phyloP scores from a whole-genome alignment of 1,139 yeast species.

The Pichia sp. region DNA sequence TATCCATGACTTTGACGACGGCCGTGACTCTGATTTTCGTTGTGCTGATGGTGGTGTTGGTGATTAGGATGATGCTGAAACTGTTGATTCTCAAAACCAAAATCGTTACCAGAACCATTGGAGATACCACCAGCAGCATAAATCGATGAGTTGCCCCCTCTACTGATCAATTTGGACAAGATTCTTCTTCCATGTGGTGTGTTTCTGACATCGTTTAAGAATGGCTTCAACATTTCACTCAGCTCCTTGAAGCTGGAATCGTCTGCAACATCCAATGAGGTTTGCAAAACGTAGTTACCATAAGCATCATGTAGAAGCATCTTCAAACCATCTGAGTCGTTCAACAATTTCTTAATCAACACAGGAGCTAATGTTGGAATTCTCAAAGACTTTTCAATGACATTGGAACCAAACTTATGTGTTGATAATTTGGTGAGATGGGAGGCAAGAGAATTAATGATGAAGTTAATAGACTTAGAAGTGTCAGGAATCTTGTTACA shows the following conservation, averaged over 20 bases:
- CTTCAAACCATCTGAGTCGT: conserved; percentile 37
- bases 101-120: background rate
- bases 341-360: conserved; percentile 38
- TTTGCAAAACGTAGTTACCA: conserved; percentile 87
- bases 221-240: conserved; percentile 53
- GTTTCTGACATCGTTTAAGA: conserved; percentile 60
- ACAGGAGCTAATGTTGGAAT: conserved; percentile 40
- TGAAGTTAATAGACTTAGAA: conserved; percentile 23
- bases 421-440: conserved; percentile 61
- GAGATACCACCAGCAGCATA: background rate
- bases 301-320: conserved; percentile 45
- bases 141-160: conserved; percentile 23
- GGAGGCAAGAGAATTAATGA: conserved; percentile 26
- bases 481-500: conserved; percentile 38
- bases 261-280: conserved; percentile 68
- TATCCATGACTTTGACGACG: conserved; percentile 1
- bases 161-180: conserved; percentile 25
- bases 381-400: conserved; percentile 79
- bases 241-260: conserved; percentile 34
- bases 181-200: conserved; percentile 96
- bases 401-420: conserved; percentile 91
- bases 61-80: conserved; percentile 1
- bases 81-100: conserved; percentile 1
- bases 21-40: conserved; percentile 1
- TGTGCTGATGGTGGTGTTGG: background rate